Conservation (phyloP, 208 protist genomes). For the Trypanosoma mega region DNA sequence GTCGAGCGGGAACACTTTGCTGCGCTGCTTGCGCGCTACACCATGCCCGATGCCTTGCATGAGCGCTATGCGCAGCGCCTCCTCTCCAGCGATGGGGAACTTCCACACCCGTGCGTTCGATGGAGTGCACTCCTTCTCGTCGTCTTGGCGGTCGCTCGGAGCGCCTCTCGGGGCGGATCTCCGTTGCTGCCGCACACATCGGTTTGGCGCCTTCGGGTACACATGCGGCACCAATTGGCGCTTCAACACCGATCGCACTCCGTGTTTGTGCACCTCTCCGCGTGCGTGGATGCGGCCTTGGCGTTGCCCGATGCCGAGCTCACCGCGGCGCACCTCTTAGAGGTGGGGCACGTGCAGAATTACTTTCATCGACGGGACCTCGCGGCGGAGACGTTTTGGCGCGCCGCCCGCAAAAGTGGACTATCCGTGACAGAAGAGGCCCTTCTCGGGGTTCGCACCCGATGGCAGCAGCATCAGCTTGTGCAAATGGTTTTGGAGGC, state of each 20-base stretch:
- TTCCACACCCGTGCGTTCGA: slow-evolving; percentile 59
- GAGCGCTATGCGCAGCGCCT: slow-evolving; percentile 72
- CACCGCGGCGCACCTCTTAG: slow-evolving; percentile 64
- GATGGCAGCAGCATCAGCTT: slow-evolving; percentile 86
- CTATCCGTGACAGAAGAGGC: slow-evolving; percentile 71
- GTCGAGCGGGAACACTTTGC: slow-evolving; percentile 46
- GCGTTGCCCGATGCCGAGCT: slow-evolving; percentile 42
- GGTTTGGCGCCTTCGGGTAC: slow-evolving; percentile 69
- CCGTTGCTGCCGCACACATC: slow-evolving; percentile 44
- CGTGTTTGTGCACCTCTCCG: slow-evolving; percentile 58
- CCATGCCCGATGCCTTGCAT: slow-evolving; percentile 28
- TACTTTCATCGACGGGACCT: slow-evolving; percentile 87
- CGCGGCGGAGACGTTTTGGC: slow-evolving; percentile 62
- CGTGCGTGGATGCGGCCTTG: slow-evolving; percentile 69
- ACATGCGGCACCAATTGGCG: slow-evolving; percentile 80
- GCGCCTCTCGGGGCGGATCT: neutral
- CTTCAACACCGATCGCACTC: slow-evolving; percentile 74
- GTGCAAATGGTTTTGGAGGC: slow-evolving; percentile 87
- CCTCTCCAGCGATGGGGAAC: slow-evolving; percentile 86
- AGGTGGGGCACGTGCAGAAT: slow-evolving; percentile 80
- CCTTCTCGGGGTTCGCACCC: slow-evolving; percentile 89
- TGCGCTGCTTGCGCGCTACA: slow-evolving; percentile 41
- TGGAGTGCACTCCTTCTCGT: slow-evolving; percentile 67
- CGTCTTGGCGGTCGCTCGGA: slow-evolving; percentile 47
- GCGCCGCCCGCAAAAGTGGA: slow-evolving; percentile 59